Base-by-base conservation (phyloP, 495 filamentous ascomycete species). In the Xylaria sp. region DNA sequence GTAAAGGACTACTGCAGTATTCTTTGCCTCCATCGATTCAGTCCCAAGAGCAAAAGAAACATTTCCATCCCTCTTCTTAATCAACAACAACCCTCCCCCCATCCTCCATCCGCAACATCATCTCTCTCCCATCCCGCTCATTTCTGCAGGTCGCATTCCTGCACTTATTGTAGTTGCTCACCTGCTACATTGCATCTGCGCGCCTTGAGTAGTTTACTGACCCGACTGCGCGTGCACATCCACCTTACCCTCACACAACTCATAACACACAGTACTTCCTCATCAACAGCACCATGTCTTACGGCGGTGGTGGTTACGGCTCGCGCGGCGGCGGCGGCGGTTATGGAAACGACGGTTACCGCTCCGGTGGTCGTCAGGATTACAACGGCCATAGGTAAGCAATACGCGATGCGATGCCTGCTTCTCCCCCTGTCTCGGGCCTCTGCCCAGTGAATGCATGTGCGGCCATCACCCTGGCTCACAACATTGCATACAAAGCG, bases 221-320 rank as follows among this genome's bases (percentile, higher is more conserved):
- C 57, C 19, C 19, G 63, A 72, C 15, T 59, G 14, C 21, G 29
- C 63, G 55, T 52, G 53, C 61, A 65, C 19, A 48, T 14, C 21
- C 72, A 43, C 64, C 15, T 69, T 74, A 53, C 69, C 53, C 19
- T 44, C 31, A 50, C 55, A 29, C 33, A 37, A 69, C 31, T 50
- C 55, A 26, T 24, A 37, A 69, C n/a, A 65, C 65, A 37, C 40
- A 71, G 15, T 64, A 58, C 11, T 58, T 40, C 69, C 66, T 21
- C 67, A 52, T 29, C 44, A 63, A 63, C 7, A 70, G 31, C 62
- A 79, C 48, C 78, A 90, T 93, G 91, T 93, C 90, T 83, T 93
- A 92, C 88, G 89, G 91, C 75, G 91, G 90, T 75, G 91, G 91
- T 74, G 91, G 85, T 77, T 82, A 85, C 79, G 82, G 82, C 77